Evolutionary conservation across 305 asterid genomes (phyloP).

Genomic region (Fraxinus greggii): DNA sequence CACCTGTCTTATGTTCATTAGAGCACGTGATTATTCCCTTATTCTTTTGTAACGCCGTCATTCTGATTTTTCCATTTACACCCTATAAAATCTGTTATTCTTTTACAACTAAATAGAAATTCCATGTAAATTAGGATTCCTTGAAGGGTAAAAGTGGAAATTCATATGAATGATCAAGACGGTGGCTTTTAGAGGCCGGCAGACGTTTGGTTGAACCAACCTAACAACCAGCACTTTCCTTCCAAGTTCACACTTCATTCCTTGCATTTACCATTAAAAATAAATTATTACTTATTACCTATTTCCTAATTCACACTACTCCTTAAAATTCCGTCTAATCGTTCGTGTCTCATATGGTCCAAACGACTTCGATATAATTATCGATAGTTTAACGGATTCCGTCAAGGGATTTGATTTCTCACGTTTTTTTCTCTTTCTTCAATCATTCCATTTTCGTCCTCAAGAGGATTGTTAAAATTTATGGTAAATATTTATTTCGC

Average conservation of each 20-base stretch:
- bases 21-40: slow-evolving; percentile 26
- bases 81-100: slow-evolving; percentile 1
- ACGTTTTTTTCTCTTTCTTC: not conserved
- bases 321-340: not conserved
- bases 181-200: slow-evolving; percentile 44
- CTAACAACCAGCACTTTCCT: slow-evolving; percentile 56
- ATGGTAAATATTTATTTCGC: not conserved
- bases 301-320: slow-evolving; percentile 26
- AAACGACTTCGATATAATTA: not conserved
- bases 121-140: not conserved
- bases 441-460: not conserved
- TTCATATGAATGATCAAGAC: not conserved
- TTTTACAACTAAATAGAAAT: not conserved
- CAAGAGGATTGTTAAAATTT: not conserved
- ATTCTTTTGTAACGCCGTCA: slow-evolving; percentile 29
- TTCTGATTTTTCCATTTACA: not conserved
- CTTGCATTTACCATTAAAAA: slow-evolving; percentile 28
- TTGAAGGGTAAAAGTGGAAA: slow-evolving; percentile 24
- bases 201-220: slow-evolving; percentile 63
- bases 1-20: slow-evolving; percentile 17
- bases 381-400: not conserved
- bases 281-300: slow-evolving; percentile 1
- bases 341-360: not conserved
- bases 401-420: not conserved
- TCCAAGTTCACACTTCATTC: slow-evolving; percentile 40